phyloP scores from a whole-genome alignment of 306 rosid species.

The Citrullus colocynthis region DNA sequence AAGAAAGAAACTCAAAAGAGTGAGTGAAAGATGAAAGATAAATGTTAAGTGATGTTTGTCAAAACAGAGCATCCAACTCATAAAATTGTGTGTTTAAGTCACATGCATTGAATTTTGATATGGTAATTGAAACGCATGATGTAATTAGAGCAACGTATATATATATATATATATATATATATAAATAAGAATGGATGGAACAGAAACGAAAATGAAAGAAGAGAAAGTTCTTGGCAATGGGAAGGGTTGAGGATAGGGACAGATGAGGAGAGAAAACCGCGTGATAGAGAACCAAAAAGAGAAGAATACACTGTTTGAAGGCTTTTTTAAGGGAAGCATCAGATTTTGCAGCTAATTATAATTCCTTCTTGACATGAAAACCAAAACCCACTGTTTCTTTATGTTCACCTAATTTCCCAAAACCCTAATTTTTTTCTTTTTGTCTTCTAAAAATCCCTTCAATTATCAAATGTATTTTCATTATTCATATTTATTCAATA shows the following conservation, averaged over 20 bases:
- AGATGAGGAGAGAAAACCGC: neutral
- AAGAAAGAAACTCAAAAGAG: too few species aligned
- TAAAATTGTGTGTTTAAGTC: neutral
- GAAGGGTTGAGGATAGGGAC: neutral
- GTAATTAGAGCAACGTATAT: neutral
- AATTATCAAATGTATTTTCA: neutral
- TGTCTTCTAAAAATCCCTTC: neutral
- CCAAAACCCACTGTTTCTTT: neutral
- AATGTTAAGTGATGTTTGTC: too few species aligned
- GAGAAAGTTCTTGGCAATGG: neutral
- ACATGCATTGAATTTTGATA: neutral
- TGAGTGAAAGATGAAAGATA: too few species aligned
- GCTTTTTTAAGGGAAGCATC: neutral
- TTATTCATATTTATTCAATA: neutral
- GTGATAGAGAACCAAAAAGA: neutral
- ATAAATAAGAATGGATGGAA: neutral
- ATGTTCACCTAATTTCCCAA: neutral
- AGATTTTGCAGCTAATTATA: neutral
- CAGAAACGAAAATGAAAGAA: neutral
- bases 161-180: neutral
- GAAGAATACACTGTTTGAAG: neutral
- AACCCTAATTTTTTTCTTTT: neutral
- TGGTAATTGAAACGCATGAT: neutral
- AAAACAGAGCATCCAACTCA: neutral
- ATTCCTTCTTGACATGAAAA: neutral